Conservation (phyloP, 371 early-diverging fungal genomes). For the Rhizopus stolonifer region DNA sequence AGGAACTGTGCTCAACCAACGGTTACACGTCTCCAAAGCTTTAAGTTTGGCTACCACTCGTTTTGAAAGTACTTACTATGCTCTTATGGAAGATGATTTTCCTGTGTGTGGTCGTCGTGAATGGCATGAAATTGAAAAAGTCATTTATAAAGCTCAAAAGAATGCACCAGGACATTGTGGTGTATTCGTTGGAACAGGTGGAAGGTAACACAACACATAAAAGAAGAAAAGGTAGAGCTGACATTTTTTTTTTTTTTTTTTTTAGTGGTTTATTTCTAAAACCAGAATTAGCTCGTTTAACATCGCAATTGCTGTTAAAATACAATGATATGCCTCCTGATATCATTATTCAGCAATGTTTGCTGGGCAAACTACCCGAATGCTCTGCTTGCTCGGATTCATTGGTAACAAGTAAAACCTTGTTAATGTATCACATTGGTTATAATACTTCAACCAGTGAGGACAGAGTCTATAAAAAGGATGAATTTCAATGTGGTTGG, state of each 20-base stretch:
- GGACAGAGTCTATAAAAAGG: slow-evolving; percentile 52
- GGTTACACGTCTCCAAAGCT: slow-evolving; percentile 58
- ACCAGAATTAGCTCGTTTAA: slow-evolving; percentile 41
- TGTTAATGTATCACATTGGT: slow-evolving; percentile 62
- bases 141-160: slow-evolving; percentile 49
- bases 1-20: slow-evolving; percentile 52
- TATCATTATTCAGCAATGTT: slow-evolving; percentile 58
- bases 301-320: slow-evolving; percentile 41
- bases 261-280: slow-evolving; percentile 54
- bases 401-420: slow-evolving; percentile 53
- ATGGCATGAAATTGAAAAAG: slow-evolving; percentile 57
- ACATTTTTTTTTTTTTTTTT: not conserved
- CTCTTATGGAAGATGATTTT: slow-evolving; percentile 63
- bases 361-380: slow-evolving; percentile 49
- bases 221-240: not conserved
- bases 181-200: slow-evolving; percentile 65
- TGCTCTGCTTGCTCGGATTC: slow-evolving; percentile 38
- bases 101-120: slow-evolving; percentile 53
- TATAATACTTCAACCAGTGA: slow-evolving; percentile 62
- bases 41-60: slow-evolving; percentile 36
- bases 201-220: slow-evolving; percentile 35
- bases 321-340: slow-evolving; percentile 51
- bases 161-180: slow-evolving; percentile 55
- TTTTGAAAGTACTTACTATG: slow-evolving; percentile 47
- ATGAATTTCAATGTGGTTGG: slow-evolving; percentile 68